Percentiles rank a stretch among this genome's conserved stretches.
These are phyloP conservation scores for Penicillium diatomitis DNA, from an alignment of 495 filamentous ascomycete genomes.

Conservation along the genomic window DNA sequence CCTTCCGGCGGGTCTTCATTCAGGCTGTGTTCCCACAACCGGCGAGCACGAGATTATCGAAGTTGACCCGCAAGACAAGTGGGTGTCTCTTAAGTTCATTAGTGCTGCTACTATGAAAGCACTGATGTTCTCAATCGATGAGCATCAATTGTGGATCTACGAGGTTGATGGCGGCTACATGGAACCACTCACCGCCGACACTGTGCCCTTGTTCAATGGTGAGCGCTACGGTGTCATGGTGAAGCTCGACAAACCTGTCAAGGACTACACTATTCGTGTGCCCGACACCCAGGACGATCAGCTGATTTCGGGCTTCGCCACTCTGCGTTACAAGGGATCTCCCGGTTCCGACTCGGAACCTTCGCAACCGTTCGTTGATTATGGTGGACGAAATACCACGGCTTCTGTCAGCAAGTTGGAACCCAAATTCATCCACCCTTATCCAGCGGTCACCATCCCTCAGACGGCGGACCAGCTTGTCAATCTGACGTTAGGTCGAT, in stretches of 20 bases:
- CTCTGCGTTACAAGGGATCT: slow-evolving; percentile 25
- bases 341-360: slow-evolving; percentile 4
- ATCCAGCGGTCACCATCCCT: slow-evolving; percentile 24
- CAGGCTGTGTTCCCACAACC: slow-evolving; percentile 32
- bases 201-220: slow-evolving; percentile 22
- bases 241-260: slow-evolving; percentile 25
- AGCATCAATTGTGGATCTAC: slow-evolving; percentile 32
- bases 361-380: slow-evolving; percentile 28
- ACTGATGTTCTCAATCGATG: slow-evolving; percentile 33
- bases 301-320: slow-evolving; percentile 26
- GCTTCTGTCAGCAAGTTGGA: slow-evolving; percentile 25
- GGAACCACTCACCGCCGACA: slow-evolving; percentile 24
- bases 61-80: slow-evolving; percentile 28
- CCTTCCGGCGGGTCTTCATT: slow-evolving; percentile 28
- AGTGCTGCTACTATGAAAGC: slow-evolving; percentile 29
- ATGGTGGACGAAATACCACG: slow-evolving; percentile 27
- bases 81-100: slow-evolving; percentile 44
- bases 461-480: slow-evolving; percentile 28
- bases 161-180: slow-evolving; percentile 33
- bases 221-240: slow-evolving; percentile 31
- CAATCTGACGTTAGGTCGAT: slow-evolving; percentile 27
- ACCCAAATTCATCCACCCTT: slow-evolving; percentile 22
- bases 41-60: slow-evolving; percentile 27
- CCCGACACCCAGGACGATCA: slow-evolving; percentile 26
- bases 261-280: slow-evolving; percentile 28